Base-by-base conservation (phyloP, 1,284 basidiomycete species). In the Pascua sp. region DNA sequence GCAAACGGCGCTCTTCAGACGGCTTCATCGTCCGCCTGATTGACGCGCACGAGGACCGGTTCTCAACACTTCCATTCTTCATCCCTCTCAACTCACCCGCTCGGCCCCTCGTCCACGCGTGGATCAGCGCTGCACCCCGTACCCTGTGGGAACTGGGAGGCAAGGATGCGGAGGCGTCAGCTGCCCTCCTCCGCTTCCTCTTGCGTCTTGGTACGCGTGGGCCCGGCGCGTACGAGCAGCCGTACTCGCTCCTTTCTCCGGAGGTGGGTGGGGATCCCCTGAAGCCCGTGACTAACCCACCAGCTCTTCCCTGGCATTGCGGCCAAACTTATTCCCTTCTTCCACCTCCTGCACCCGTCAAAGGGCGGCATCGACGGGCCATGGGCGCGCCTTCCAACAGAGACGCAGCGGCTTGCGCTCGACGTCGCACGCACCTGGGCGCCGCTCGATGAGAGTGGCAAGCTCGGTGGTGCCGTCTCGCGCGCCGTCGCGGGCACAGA, bases 71-170 rank as follows among this genome's bases (percentile, higher is more conserved):
- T 1, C 73, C 76, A n/a, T 76, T 77, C 59, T 73, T 65, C 61
- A 59, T 77, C 8, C 66, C 66, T 0, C 49, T 58, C 7, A 38
- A 44, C 1, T 73, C 70, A 4, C 39, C 63, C 0, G 15, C 70
- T 2, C 57, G 73, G 2, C 42, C 51, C 0, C 42, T 59, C 10
- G 37, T 76, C 10, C 18, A 36, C 1, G 41, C 41, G 12, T 78
- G 76, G 76, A 54, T 83, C 54, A 82, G 84, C 36, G 89, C 86
- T 60, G 80, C 93, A 42, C 90, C 91, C 0, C 86, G 85, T 70
- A 82, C 82, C 9, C 78, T 95, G 2, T 95, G 92, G 91, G 91
- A 95, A 74, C 75, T 89, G 8, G 87, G 86, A 1, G 76, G 77
- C 13, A 83, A 77, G 49, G 83, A 89, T 66, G 68, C 82, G 10